Evolutionary conservation across 495 filamentous ascomycete species (phyloP), one percentile per base, ranked within the genome.

Genomic region (Trichoderma parareesei): DNA sequence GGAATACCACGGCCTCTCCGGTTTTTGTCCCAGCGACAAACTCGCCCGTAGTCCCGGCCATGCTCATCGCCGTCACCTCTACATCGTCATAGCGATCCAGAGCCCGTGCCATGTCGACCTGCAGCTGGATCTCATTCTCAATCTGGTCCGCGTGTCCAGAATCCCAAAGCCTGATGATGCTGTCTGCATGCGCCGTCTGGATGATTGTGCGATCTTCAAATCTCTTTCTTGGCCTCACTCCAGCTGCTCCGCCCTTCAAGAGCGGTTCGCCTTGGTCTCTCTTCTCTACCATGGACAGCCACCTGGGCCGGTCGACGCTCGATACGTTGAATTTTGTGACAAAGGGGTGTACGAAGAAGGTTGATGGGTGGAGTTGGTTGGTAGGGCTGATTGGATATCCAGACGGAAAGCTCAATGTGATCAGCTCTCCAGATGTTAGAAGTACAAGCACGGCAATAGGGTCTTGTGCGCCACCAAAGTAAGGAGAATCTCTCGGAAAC

Each of bases 381-480:
- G 93, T 95, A 6, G 95, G 91, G 38, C 86, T 88, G 59, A 98
- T 91, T 3, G 93, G 88, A 72, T 92, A 87, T 16, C 95, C 94
- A 65, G 86, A 92, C 2, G 94, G 95, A 70, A 97, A 97, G 69
- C 87, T 92, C 73, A 98, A 74, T 0, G 92, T 95, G 62, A 91
- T 79, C 40, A 98, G 70, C 76, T 98, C 95, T 35, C 94, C 94
- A 2, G 91, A 93, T 0, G 87, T 85, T 3, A 97, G 78, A 33
- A 96, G 78, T 20, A 85, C 84, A 66, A 98, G 76, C 4, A 95
- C 75, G 3, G 90, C 91, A 61, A 98, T 87, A 0, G 94, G 94
- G 71, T 98, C 95, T 72, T 94, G 89, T 4, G 85, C 86, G 48
- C 95, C 92, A 44, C 85, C 87, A 70, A 91, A 97, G 72, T 95